Evolutionary conservation across 1,284 basidiomycete genomes (phyloP).

Genomic region (Ceratobasidium sp.): DNA sequence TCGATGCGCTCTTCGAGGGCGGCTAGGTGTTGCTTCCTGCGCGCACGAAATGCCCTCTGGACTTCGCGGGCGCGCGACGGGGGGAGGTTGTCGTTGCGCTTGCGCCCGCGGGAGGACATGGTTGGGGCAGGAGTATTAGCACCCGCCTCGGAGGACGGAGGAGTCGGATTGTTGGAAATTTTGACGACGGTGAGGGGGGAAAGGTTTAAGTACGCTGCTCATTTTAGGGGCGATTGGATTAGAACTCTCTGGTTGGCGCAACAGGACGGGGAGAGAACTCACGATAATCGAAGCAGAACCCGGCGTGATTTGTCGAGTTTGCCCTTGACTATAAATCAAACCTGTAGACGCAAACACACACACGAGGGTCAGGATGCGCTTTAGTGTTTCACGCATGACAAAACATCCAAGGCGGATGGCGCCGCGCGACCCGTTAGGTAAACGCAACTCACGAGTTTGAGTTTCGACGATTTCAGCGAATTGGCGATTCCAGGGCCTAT

Average conservation of each 20-base stretch:
- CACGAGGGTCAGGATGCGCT: slow-evolving; percentile 4
- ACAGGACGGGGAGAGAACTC: background rate
- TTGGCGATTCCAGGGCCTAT: slow-evolving; percentile 34
- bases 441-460: slow-evolving; percentile 18
- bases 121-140: slow-evolving; percentile 30
- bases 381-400: slow-evolving; percentile 25
- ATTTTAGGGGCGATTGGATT: slow-evolving; percentile 29
- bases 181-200: slow-evolving; percentile 20
- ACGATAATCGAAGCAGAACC: slow-evolving; percentile 10
- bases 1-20: slow-evolving; percentile 83
- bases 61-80: slow-evolving; percentile 92
- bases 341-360: background rate
- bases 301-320: background rate
- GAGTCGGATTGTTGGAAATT: slow-evolving; percentile 39
- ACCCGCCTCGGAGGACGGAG: slow-evolving; percentile 38
- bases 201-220: slow-evolving; percentile 16
- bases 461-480: slow-evolving; percentile 32
- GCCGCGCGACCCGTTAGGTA: slow-evolving; percentile 20
- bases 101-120: slow-evolving; percentile 69
- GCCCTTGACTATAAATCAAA: background rate
- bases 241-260: background rate
- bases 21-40: slow-evolving; percentile 87
- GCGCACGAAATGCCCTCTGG: slow-evolving; percentile 88
- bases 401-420: background rate
- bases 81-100: slow-evolving; percentile 89